Evolutionary conservation across 2,329 filamentous ascomycete species (phyloP), one percentile per base, ranked within the genome.

Genomic region (Thielaviopsis populi): DNA sequence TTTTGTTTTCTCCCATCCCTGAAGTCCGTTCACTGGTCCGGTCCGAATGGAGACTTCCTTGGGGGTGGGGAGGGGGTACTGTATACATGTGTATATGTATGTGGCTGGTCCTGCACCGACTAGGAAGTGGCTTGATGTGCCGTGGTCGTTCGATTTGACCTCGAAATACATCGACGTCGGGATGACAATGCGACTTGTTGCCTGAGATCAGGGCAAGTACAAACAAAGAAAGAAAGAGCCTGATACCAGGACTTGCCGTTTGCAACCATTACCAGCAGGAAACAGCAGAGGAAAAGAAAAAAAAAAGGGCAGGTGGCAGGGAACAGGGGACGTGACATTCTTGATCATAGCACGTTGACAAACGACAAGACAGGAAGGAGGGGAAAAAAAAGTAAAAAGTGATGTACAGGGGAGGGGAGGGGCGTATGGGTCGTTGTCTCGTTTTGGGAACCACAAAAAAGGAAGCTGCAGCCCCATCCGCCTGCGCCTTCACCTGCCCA

Each of bases 381-480:
- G 50, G 24, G 30, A 17, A n/a, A 22, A 15, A 54, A 30, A 54
- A 54, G 48, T 5, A 53, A 54, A 54, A 30, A 43, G 41, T 43
- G 41, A 11, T 13, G 41, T 15, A 11, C 41, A 43, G 41, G 41
- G 13, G 27, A 13, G 7, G 11, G 24, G 13, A 22, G 13, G 2
- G 15, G 22, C 15, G 43, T 7, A 19, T n/a, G 17, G 6, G 43
- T 10, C 4, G n/a, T 8, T 10, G 17, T 48, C 17, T 48, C 13
- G 50, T 30, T 46, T 61, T 61, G 15, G 40, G 42, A 53, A 42
- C 56, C 56, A 64, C 62, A 43, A 64, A 64, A 64, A 48, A 53
- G 62, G 62, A 59, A 64, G 62, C 60, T 64, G 30, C 33, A 64
- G 48, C 48, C 62, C 62, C 54, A 33, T 41, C 43, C 27, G 17